Conservation (phyloP, 768 basidiomycete species). For the Scleroderma citrinum region DNA sequence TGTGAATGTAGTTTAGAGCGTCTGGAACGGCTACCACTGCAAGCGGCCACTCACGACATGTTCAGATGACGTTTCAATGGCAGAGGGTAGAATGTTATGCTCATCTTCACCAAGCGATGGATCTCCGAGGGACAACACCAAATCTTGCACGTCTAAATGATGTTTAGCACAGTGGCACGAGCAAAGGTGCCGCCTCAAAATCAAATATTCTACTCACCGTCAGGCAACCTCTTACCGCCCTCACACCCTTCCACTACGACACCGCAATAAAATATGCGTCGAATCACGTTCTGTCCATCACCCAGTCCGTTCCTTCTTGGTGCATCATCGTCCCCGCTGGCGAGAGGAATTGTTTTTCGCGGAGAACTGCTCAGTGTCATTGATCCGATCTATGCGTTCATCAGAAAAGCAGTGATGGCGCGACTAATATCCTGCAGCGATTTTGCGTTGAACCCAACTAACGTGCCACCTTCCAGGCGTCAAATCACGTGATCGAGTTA, state of each 20-base stretch:
- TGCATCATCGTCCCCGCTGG: conserved; percentile 58
- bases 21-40: no score
- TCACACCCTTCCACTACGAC: conserved; percentile 85
- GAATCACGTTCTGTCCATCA: conserved; percentile 40
- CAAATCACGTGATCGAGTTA: conserved; percentile 25
- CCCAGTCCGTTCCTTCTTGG: conserved; percentile 30
- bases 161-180: conserved; percentile 8
- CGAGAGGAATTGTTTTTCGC: conserved; percentile 66
- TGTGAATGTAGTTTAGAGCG: no score
- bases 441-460: neutral
- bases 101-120: conserved; percentile 50
- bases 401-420: conserved; percentile 5
- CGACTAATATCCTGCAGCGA: no score
- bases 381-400: conserved; percentile 7
- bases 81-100: conserved; percentile 40
- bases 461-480: conserved; percentile 11
- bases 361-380: conserved; percentile 71
- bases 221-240: conserved; percentile 58
- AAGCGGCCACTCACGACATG: conserved; percentile 46
- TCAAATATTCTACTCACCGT: conserved; percentile 40
- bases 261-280: conserved; percentile 83
- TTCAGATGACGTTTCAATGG: conserved; percentile 31
- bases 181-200: neutral
- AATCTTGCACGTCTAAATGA: conserved; percentile 64
- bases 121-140: conserved; percentile 72